Conservation (phyloP, 176 grass and related monocot species). For the Saccharum officinarum region DNA sequence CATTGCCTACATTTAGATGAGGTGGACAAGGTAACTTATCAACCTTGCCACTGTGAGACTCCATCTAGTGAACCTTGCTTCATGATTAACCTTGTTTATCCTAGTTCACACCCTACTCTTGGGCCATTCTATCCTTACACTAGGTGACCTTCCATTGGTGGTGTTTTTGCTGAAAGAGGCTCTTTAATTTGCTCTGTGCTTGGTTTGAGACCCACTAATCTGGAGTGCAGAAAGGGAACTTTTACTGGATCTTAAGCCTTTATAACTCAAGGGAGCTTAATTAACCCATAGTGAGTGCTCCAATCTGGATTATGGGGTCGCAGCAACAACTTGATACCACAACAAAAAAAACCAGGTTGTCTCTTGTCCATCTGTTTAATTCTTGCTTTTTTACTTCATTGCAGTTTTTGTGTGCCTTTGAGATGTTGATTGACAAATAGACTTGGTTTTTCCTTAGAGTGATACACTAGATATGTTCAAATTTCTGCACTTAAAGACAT, state of each 20-base stretch:
- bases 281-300: not conserved
- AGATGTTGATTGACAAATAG: not conserved
- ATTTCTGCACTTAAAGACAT: not conserved
- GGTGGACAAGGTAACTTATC: too few species aligned
- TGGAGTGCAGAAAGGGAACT: not conserved
- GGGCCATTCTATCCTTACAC: too few species aligned
- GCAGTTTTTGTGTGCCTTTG: not conserved
- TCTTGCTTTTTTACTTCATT: not conserved
- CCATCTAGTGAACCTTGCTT: too few species aligned
- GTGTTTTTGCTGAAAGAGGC: not conserved
- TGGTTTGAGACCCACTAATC: too few species aligned
- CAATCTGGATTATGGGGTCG: not conserved
- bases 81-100: too few species aligned
- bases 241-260: not conserved
- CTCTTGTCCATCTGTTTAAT: not conserved
- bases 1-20: too few species aligned
- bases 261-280: not conserved
- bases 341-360: not conserved
- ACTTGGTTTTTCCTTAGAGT: not conserved
- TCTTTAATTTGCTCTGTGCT: not conserved
- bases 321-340: not conserved
- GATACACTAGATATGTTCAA: not conserved
- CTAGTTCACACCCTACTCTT: too few species aligned
- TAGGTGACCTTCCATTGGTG: too few species aligned
- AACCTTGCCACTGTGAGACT: too few species aligned